Conservation (phyloP, 306 rosid species). For the Cicer judaicum region DNA sequence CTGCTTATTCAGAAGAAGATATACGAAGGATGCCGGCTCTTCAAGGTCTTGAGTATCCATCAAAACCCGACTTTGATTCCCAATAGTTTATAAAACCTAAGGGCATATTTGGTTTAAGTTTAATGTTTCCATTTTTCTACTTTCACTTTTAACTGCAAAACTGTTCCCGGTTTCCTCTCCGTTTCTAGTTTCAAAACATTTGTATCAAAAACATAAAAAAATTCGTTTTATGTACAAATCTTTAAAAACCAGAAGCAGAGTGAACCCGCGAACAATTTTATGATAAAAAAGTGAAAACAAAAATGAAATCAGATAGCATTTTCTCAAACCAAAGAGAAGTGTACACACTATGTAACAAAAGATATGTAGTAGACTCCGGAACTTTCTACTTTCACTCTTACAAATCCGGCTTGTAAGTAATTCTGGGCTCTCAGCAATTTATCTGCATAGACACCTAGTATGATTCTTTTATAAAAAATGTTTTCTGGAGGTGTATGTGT, state of each 20-base stretch:
- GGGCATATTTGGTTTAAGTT: constrained; percentile 2
- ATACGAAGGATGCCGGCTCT: constrained; percentile 85
- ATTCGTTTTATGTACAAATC: not conserved
- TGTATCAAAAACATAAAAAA: not conserved
- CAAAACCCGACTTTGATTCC: constrained; percentile 88
- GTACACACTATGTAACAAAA: constrained; percentile 43
- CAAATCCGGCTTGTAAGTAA: constrained; percentile 51
- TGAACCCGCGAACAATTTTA: not conserved
- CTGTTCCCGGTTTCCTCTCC: not conserved
- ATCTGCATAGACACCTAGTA: constrained; percentile 41
- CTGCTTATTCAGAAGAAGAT: constrained; percentile 94
- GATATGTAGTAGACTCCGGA: constrained; percentile 38
- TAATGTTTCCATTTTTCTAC: constrained; percentile 14
- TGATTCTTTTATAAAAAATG: constrained; percentile 4
- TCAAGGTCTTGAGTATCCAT: constrained; percentile 95
- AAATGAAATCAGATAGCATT: not conserved
- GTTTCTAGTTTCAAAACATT: not conserved
- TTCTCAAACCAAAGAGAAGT: not conserved
- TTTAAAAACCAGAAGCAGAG: not conserved
- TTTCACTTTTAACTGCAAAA: constrained; percentile 13
- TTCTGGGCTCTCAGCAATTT: constrained; percentile 42
- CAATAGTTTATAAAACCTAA: constrained; percentile 62
- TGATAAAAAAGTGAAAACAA: not conserved
- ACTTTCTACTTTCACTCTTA: constrained; percentile 41
- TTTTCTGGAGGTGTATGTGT: constrained; percentile 28